Percentiles rank a stretch among this genome's conserved stretches.
Evolutionary conservation across 2,329 filamentous ascomycete species (phyloP).

Genomic region (Coniella lustricola): DNA sequence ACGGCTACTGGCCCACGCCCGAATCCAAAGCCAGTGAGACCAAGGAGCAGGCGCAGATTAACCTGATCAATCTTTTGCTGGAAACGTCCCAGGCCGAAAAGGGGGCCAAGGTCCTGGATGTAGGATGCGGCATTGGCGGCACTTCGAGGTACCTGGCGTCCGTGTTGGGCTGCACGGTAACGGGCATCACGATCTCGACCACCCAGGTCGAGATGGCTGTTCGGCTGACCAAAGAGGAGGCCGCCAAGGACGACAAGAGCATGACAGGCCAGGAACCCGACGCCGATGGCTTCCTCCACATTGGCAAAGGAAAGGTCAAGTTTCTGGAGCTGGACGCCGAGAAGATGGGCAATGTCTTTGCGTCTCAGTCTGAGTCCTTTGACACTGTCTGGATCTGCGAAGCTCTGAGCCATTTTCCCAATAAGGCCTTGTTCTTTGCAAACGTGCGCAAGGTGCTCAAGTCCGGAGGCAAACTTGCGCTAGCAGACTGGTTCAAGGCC

Average conservation of each 20-base stretch:
- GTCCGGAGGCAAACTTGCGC: conserved; percentile 43
- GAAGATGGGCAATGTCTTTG: conserved; percentile 49
- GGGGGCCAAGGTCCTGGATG: conserved; percentile 44
- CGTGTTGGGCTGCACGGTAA: conserved; percentile 44
- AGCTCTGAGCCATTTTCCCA: conserved; percentile 52
- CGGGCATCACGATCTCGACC: conserved; percentile 53
- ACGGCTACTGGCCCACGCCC: conserved; percentile 49
- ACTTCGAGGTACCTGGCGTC: conserved; percentile 50
- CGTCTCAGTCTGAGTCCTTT: conserved; percentile 32
- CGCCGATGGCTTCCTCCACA: conserved; percentile 27
- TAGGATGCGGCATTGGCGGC: conserved; percentile 55
- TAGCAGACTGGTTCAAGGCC: conserved; percentile 57
- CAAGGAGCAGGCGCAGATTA: conserved; percentile 52
- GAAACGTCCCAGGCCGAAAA: conserved; percentile 34
- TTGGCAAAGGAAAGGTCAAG: conserved; percentile 40
- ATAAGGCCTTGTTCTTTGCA: conserved; percentile 51
- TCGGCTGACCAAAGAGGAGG: conserved; percentile 36
- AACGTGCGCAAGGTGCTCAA: conserved; percentile 44
- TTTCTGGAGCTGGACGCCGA: conserved; percentile 56
- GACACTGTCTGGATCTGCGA: conserved; percentile 57
- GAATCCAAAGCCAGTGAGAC: conserved; percentile 39
- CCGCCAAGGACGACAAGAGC: conserved; percentile 17
- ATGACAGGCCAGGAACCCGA: conserved; percentile 17
- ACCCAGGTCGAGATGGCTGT: conserved; percentile 53
- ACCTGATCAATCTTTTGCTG: conserved; percentile 49